Percentiles rank a stretch among this genome's conserved stretches.
phyloP scores from a whole-genome alignment of 1,139 yeast species.

The Zygotorulaspora mrakii region DNA sequence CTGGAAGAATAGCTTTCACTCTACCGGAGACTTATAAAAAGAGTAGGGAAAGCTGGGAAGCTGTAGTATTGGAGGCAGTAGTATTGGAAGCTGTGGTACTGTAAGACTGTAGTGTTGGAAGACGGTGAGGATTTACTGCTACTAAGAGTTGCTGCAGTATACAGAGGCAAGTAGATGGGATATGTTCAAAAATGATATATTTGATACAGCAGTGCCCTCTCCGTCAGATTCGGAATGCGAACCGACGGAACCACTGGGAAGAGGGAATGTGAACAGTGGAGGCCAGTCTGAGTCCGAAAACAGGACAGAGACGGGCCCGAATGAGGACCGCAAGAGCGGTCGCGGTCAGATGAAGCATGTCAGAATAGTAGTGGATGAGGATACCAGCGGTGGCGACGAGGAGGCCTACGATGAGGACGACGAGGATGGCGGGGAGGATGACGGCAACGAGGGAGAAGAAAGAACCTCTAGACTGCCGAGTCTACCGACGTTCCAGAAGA shows the following conservation, averaged over 20 bases:
- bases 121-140: no score
- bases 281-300: no score
- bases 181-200: conserved; percentile 27
- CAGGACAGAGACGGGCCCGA: no score
- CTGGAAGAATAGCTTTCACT: no score
- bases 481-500: conserved; percentile 59
- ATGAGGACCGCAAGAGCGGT: conserved; percentile 5
- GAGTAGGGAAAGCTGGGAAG: no score
- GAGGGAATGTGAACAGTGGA: not conserved
- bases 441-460: no score
- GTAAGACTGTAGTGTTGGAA: no score
- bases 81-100: no score
- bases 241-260: conserved; percentile 21
- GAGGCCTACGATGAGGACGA: conserved; percentile 9
- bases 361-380: conserved; percentile 14
- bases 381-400: conserved; percentile 6
- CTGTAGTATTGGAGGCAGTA: no score
- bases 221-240: conserved; percentile 30
- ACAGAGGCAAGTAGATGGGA: not conserved
- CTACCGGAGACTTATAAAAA: no score
- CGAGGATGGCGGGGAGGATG: no score
- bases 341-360: conserved; percentile 17
- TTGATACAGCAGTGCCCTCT: conserved; percentile 40
- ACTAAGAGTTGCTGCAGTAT: not conserved
- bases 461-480: conserved; percentile 38